Conservation (phyloP, 495 filamentous ascomycete genomes). For the Aspergillus haitiensis region DNA sequence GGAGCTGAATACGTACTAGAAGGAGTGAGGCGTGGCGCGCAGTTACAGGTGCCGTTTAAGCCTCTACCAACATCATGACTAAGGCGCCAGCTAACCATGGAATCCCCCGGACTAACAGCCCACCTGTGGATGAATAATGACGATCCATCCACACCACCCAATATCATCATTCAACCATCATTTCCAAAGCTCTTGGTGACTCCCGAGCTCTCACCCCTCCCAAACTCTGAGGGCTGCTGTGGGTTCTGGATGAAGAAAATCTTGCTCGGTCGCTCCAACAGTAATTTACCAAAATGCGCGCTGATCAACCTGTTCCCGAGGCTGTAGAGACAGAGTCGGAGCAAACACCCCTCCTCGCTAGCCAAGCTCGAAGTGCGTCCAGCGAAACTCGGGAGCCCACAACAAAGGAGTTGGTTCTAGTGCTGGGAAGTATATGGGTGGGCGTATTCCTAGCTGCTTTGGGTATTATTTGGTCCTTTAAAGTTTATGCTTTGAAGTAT, state of each 20-base stretch:
- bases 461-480: slow-evolving; percentile 35
- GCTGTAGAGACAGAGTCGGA: slow-evolving; percentile 27
- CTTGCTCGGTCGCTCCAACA: too few species aligned
- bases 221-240: too few species aligned
- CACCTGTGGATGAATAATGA: not conserved
- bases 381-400: slow-evolving; percentile 36
- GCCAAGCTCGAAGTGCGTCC: slow-evolving; percentile 22
- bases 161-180: not conserved
- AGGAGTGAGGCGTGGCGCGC: not conserved
- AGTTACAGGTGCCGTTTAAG: not conserved
- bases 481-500: not conserved
- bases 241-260: too few species aligned
- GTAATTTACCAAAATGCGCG: slow-evolving; percentile 7
- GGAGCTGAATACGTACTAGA: not conserved
- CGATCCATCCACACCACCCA: not conserved
- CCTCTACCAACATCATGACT: not conserved
- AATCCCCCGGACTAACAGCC: not conserved
- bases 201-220: not conserved
- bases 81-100: not conserved
- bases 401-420: slow-evolving; percentile 44
- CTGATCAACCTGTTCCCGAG: slow-evolving; percentile 17
- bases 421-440: slow-evolving; percentile 60
- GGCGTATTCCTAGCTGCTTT: slow-evolving; percentile 84
- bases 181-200: not conserved
- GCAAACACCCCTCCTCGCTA: slow-evolving; percentile 43